Conservation (phyloP, 2,329 filamentous ascomycete species). For the Macrophomina phaseolina region DNA sequence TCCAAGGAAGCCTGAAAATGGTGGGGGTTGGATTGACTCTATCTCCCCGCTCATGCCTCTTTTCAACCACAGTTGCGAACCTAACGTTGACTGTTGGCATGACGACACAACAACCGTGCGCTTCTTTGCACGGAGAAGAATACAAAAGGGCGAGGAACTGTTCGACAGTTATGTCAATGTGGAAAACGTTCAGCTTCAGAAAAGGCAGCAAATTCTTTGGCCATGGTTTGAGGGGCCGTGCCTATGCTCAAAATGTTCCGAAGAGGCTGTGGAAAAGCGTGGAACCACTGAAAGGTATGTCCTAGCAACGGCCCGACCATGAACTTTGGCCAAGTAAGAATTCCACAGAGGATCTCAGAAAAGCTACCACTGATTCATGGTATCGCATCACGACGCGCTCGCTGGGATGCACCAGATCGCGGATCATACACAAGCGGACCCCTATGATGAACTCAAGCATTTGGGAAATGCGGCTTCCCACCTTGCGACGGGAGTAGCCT, state of each 20-base stretch:
- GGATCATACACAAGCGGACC: neutral
- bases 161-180: constrained; percentile 32
- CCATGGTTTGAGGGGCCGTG: constrained; percentile 32
- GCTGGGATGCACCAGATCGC: neutral
- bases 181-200: constrained; percentile 8
- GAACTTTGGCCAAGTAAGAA: neutral
- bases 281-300: neutral
- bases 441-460: neutral
- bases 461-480: neutral
- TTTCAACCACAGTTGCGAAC: constrained; percentile 43
- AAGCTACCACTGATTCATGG: neutral
- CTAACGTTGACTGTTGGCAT: constrained; percentile 36
- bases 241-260: constrained; percentile 28
- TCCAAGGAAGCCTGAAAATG: constrained; percentile 30
- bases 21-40: constrained; percentile 36
- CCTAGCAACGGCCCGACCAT: neutral
- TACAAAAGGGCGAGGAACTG: constrained; percentile 28
- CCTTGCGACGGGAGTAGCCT: neutral
- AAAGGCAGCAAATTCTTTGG: constrained; percentile 29
- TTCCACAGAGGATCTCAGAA: neutral
- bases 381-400: neutral
- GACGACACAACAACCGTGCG: constrained; percentile 29
- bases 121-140: constrained; percentile 29
- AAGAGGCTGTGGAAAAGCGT: constrained; percentile 9
- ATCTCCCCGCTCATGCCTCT: constrained; percentile 39